Evolutionary conservation across 164 flowering plant species (phyloP).

Genomic region (Macadamia tetraphylla): DNA sequence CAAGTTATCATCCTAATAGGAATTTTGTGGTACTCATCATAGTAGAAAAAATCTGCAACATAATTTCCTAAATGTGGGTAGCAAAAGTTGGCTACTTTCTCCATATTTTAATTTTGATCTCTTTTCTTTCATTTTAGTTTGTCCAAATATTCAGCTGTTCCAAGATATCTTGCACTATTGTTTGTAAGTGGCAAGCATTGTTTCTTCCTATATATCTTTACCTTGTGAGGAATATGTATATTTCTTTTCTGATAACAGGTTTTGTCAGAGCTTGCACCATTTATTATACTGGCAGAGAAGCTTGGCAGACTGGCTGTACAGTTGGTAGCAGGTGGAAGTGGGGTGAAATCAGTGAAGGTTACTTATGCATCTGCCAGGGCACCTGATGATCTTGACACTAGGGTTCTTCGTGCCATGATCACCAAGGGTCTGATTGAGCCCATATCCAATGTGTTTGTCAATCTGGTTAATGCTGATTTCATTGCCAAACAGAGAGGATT

Average conservation of each 20-base stretch:
- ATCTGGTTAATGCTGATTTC: constrained; percentile 89
- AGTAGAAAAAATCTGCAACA: not conserved
- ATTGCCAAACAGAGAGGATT: constrained; percentile 86
- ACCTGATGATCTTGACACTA: constrained; percentile 90
- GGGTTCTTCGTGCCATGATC: constrained; percentile 92
- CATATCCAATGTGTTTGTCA: constrained; percentile 67
- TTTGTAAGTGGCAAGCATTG: too few species aligned
- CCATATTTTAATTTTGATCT: too few species aligned
- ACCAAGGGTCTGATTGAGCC: constrained; percentile 90
- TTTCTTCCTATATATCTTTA: too few species aligned
- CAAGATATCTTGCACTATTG: too few species aligned
- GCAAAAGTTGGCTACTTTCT: not conserved
- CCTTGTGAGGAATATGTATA: not conserved
- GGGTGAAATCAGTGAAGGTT: constrained; percentile 74
- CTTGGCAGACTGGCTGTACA: constrained; percentile 89
- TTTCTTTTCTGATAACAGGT: constrained; percentile 34
- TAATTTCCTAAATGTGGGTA: not conserved
- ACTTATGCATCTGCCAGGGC: constrained; percentile 72
- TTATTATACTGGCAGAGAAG: constrained; percentile 72
- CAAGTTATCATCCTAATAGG: not conserved
- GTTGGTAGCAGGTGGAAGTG: constrained; percentile 83
- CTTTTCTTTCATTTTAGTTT: too few species aligned
- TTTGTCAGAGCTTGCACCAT: constrained; percentile 73
- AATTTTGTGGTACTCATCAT: not conserved
- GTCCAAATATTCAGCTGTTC: too few species aligned